These are phyloP conservation scores for Helenozyma rhizophorensis DNA, from an alignment of 805 yeast genomes.

Conservation along the genomic window DNA sequence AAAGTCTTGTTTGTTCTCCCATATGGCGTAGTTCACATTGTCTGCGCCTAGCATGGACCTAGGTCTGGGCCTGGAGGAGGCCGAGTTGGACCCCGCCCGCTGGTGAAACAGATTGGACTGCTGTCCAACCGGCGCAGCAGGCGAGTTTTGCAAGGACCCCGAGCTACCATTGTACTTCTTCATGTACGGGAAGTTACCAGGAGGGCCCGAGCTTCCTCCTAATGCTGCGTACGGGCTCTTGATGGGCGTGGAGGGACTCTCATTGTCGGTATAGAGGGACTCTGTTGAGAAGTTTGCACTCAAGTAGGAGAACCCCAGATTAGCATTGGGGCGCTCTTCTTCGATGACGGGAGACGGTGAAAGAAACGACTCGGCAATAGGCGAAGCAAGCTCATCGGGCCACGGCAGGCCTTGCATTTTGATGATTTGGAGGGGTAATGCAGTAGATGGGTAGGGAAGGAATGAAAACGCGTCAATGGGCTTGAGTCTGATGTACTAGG, in stretches of 20 bases:
- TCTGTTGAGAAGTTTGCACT: conserved; percentile 40
- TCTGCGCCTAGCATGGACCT: conserved; percentile 31
- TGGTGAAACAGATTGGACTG: conserved; percentile 11
- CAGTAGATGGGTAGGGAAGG: too few relatives aligned
- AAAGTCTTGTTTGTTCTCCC: conserved; percentile 22
- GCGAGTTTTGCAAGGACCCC: conserved; percentile 8
- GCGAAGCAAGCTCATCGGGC: too few relatives aligned
- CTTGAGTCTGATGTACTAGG: too few relatives aligned
- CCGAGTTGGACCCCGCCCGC: conserved; percentile 10
- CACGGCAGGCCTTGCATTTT: too few relatives aligned
- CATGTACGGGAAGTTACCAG: too few relatives aligned
- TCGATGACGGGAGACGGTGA: too few relatives aligned
- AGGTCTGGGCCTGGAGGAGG: conserved; percentile 25
- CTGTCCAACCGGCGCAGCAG: conserved; percentile 13
- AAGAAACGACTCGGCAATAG: too few relatives aligned
- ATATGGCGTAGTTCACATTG: conserved; percentile 20
- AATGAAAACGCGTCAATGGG: too few relatives aligned
- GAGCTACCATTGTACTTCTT: conserved; percentile 8
- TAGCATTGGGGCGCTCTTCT: background rate
- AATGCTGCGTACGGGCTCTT: too few relatives aligned
- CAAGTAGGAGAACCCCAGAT: conserved; percentile 25
- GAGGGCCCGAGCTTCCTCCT: too few relatives aligned
- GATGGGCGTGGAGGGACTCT: conserved; percentile 6
- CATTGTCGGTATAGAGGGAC: conserved; percentile 17
- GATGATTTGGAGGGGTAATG: too few relatives aligned